Percentiles rank a stretch among this genome's conserved stretches.
These are phyloP conservation scores for Tardiomyces blankii DNA, from an alignment of 1,139 yeast species.

Conservation along the genomic window DNA sequence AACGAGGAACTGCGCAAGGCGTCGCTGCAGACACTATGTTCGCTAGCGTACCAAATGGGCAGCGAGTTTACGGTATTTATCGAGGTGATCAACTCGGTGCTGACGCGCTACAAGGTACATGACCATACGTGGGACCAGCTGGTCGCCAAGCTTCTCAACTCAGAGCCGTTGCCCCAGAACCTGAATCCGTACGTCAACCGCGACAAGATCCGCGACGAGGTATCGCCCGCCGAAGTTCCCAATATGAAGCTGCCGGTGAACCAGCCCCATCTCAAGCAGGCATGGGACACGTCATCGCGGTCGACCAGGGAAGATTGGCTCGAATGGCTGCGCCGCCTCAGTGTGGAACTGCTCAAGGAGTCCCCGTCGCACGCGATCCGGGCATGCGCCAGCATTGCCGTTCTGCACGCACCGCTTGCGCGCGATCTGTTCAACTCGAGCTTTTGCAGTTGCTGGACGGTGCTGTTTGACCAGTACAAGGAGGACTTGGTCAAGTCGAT, in stretches of 20 bases:
- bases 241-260: conserved; percentile 71
- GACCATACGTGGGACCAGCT: conserved; percentile 72
- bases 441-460: conserved; percentile 95
- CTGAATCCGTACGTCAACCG: conserved; percentile 40
- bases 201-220: conserved; percentile 43
- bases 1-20: conserved; percentile 55
- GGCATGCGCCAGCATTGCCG: conserved; percentile 87
- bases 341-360: conserved; percentile 78
- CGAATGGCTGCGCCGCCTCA: conserved; percentile 86
- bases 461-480: conserved; percentile 81
- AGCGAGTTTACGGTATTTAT: conserved; percentile 77
- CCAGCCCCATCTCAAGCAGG: conserved; percentile 61
- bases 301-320: conserved; percentile 95
- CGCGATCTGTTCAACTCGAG: conserved; percentile 88
- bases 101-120: conserved; percentile 53
- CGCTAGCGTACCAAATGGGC: conserved; percentile 71
- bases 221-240: conserved; percentile 55
- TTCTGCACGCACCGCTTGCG: conserved; percentile 81
- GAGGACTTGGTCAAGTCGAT: conserved; percentile 82
- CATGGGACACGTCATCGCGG: conserved; percentile 89
- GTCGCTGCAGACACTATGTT: conserved; percentile 70
- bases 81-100: conserved; percentile 69
- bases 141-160: conserved; percentile 64
- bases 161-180: conserved; percentile 83
- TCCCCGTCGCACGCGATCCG: conserved; percentile 92